A percentile compares a stretch with the other conserved stretches of the same genome.
phyloP scores from a whole-genome alignment of 352 stramenopile genomes.

The Phytophthora rubi region DNA sequence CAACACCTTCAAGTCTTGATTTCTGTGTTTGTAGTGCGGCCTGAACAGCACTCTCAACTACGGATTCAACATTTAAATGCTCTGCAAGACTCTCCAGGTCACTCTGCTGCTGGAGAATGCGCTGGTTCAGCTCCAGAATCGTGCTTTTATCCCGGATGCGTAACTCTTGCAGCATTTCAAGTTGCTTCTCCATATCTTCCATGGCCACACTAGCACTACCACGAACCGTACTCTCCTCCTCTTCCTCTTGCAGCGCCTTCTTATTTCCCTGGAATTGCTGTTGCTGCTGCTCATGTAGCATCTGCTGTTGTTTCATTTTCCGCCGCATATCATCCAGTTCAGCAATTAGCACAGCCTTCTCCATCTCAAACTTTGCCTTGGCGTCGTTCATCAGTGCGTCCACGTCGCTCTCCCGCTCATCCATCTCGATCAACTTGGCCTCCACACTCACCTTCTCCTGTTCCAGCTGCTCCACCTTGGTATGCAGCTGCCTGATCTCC shows the following conservation, averaged over 20 bases:
- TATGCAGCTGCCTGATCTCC: constrained; percentile 68
- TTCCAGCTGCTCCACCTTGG: constrained; percentile 58
- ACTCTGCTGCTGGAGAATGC: constrained; percentile 63
- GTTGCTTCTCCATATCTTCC: constrained; percentile 62
- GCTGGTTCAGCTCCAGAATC: constrained; percentile 64
- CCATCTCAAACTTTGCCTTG: constrained; percentile 59
- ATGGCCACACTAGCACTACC: constrained; percentile 17
- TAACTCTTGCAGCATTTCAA: constrained; percentile 72
- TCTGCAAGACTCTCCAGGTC: constrained; percentile 65
- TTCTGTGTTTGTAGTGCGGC: constrained; percentile 44
- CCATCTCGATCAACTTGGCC: constrained; percentile 77
- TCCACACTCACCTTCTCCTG: constrained; percentile 61
- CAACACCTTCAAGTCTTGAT: constrained; percentile 28
- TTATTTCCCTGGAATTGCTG: constrained; percentile 34
- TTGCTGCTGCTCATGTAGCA: constrained; percentile 45
- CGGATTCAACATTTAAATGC: constrained; percentile 51
- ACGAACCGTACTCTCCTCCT: constrained; percentile 8
- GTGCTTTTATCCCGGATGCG: constrained; percentile 65
- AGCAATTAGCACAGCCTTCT: constrained; percentile 51
- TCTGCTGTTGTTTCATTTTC: constrained; percentile 47
- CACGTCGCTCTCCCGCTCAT: constrained; percentile 68
- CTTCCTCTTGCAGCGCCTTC: constrained; percentile 12
- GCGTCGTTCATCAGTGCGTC: constrained; percentile 55
- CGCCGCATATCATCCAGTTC: constrained; percentile 53
- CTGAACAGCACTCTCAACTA: constrained; percentile 43